These are phyloP conservation scores for Aspergillus nomiae DNA, from an alignment of 2,329 filamentous ascomycete genomes.

Conservation along the genomic window DNA sequence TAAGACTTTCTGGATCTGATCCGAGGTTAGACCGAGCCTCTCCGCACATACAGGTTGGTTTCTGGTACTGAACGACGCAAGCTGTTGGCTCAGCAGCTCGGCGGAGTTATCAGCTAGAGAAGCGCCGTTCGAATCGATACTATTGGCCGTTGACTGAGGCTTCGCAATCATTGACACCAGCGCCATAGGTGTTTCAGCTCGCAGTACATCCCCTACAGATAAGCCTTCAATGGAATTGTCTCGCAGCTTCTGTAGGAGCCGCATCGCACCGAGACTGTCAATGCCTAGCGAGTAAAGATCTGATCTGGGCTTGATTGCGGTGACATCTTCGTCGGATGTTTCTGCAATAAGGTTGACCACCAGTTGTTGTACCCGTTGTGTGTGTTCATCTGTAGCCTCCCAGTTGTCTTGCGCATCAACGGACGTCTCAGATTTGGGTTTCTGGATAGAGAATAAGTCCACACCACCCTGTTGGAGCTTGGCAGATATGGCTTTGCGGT, in stretches of 20 bases:
- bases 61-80: constrained; percentile 21
- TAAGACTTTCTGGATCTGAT: constrained; percentile 30
- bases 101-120: neutral
- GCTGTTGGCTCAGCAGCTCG: neutral
- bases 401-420: constrained; percentile 9
- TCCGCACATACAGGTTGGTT: constrained; percentile 23
- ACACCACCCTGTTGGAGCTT: constrained; percentile 11
- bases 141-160: neutral
- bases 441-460: constrained; percentile 6
- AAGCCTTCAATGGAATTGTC: constrained; percentile 26
- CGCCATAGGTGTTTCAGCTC: constrained; percentile 27
- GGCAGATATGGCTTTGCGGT: constrained; percentile 25
- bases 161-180: constrained; percentile 22
- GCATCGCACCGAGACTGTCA: constrained; percentile 41
- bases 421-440: neutral
- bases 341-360: constrained; percentile 20
- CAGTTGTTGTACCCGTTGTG: constrained; percentile 13
- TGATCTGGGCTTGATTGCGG: constrained; percentile 18
- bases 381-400: constrained; percentile 7
- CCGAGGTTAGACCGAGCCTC: constrained; percentile 16
- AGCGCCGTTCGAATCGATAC: neutral
- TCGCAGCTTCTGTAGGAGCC: constrained; percentile 33
- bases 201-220: constrained; percentile 32
- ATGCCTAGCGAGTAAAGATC: constrained; percentile 31
- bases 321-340: constrained; percentile 14